Evolutionary conservation across 1,284 basidiomycete species (phyloP).

Genomic region (Cutaneotrichosporon curvatum): DNA sequence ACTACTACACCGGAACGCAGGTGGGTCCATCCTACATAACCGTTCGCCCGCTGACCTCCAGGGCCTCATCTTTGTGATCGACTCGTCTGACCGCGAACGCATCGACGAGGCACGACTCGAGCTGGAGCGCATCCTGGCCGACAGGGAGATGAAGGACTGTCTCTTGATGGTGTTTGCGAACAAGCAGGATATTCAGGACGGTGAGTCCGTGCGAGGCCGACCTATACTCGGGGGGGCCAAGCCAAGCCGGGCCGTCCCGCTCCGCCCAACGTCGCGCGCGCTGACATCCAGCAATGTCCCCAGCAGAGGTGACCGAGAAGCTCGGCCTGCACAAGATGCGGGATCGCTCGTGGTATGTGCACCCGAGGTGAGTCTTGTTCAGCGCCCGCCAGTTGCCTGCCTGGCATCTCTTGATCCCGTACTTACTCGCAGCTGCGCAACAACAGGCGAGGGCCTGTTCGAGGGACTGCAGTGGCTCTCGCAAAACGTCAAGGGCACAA

Average conservation of each 20-base stretch:
- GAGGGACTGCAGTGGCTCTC: conserved; percentile 95
- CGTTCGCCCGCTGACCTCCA: conserved; percentile 39
- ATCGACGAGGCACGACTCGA: conserved; percentile 96
- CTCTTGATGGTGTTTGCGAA: conserved; percentile 96
- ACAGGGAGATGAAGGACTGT: conserved; percentile 98
- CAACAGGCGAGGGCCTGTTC: conserved; percentile 88
- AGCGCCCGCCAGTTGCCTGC: neutral
- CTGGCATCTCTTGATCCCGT: too few species aligned
- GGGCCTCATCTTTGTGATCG: conserved; percentile 59
- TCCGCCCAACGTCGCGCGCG: too few species aligned
- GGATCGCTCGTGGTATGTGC: conserved; percentile 97
- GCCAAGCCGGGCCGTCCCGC: too few species aligned
- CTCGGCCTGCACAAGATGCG: conserved; percentile 91
- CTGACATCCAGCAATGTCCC: conserved; percentile 75
- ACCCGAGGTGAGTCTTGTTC: conserved; percentile 69
- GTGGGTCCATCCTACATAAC: too few species aligned
- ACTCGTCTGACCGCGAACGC: conserved; percentile 77
- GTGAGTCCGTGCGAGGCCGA: conserved; percentile 52
- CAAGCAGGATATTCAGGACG: conserved; percentile 97
- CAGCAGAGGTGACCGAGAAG: conserved; percentile 97
- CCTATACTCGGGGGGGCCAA: too few species aligned
- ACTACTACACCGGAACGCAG: conserved; percentile 63
- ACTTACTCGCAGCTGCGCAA: conserved; percentile 51
- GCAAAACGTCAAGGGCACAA: conserved; percentile 75
- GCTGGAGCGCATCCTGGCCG: conserved; percentile 90